Conservation (phyloP, 768 basidiomycete species). For the Kwoniella pini region DNA sequence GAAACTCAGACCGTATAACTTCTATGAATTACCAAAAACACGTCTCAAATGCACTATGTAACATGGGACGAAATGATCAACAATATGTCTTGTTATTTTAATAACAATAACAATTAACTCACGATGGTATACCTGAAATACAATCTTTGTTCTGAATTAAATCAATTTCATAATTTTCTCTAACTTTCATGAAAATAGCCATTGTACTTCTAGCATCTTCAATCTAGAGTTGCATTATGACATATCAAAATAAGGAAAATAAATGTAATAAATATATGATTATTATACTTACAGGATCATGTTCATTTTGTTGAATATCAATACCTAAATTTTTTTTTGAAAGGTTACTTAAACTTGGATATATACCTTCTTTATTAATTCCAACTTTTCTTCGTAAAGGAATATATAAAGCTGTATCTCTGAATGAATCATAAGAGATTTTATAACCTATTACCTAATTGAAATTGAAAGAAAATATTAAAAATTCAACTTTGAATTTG, state of each 20-base stretch:
- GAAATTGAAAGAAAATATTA: neutral
- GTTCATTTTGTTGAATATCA: slow-evolving; percentile 73
- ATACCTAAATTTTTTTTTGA: slow-evolving; percentile 72
- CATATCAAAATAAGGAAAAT: no score
- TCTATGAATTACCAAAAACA: no score
- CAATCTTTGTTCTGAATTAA: slow-evolving; percentile 32
- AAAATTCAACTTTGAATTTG: slow-evolving; percentile 10
- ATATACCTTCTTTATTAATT: slow-evolving; percentile 59
- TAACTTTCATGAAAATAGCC: slow-evolving; percentile 66
- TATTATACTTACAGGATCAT: slow-evolving; percentile 62
- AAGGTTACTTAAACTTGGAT: slow-evolving; percentile 73
- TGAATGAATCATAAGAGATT: slow-evolving; percentile 39
- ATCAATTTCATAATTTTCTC: slow-evolving; percentile 40
- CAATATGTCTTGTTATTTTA: no score
- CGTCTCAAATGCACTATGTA: no score
- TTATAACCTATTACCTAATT: slow-evolving; percentile 38
- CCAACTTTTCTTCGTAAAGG: slow-evolving; percentile 39
- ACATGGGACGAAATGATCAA: no score
- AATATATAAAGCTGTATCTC: slow-evolving; percentile 51
- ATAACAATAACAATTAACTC: no score
- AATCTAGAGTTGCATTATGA: slow-evolving; percentile 61
- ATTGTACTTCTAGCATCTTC: slow-evolving; percentile 90
- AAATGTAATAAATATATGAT: no score
- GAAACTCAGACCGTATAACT: no score
- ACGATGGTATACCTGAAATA: slow-evolving; percentile 39